Conservation (phyloP, 139 green algal genomes). For the Tetratostichococcus sp. region DNA sequence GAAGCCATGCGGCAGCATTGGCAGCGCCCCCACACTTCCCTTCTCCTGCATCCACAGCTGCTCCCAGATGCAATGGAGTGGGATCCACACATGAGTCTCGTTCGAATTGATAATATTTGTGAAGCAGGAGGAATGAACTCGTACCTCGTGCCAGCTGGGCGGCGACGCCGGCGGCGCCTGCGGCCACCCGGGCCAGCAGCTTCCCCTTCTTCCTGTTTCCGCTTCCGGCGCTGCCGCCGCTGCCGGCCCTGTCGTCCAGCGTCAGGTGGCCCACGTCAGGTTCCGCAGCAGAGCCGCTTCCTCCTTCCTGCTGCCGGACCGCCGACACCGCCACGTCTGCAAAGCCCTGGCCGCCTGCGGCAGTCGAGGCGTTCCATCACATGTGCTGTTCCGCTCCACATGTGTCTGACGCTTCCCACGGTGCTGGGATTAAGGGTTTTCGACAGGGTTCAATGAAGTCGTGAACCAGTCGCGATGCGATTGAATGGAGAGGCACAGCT, state of each 20-base stretch:
- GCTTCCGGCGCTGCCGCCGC: not conserved
- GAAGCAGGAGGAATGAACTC: not conserved
- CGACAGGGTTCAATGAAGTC: no score
- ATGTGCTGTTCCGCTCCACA: not conserved
- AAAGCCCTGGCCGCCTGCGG: constrained; percentile 27
- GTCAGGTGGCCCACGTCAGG: not conserved
- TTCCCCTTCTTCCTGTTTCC: not conserved
- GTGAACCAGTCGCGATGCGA: no score
- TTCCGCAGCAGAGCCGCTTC: constrained; percentile 1
- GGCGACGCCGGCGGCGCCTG: not conserved
- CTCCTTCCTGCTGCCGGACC: not conserved
- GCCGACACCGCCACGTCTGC: constrained; percentile 35
- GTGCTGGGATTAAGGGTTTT: no score
- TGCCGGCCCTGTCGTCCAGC: not conserved
- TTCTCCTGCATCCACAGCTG: no score
- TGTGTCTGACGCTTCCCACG: not conserved
- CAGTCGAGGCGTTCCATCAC: not conserved
- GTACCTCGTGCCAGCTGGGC: not conserved
- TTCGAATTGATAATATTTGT: no score
- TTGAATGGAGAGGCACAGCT: no score
- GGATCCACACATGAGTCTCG: no score
- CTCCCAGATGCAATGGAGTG: no score
- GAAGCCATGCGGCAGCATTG: no score
- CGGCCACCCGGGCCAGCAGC: not conserved
- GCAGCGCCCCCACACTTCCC: no score